Evolutionary conservation across 345 rosid genomes (phyloP), one percentile per base, ranked within the genome.

Genomic region (Clarkia xantiana): DNA sequence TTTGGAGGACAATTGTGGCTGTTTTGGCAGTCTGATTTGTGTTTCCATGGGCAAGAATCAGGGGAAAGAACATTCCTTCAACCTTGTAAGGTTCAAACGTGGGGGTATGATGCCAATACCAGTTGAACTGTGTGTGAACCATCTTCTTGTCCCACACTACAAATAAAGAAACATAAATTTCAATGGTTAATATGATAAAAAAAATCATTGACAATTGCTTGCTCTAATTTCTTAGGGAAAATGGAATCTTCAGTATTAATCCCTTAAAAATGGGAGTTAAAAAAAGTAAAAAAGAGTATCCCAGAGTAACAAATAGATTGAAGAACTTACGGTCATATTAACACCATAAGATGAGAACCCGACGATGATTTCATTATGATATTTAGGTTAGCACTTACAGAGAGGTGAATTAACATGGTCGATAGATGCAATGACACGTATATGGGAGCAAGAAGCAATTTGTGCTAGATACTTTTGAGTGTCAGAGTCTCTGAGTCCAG

Each of bases 111-210:
- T 79, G 65, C 94, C 96, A 91, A 49, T 65, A 66, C 96, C 98
- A 91, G 62, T 86, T 83, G 54, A 79, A 91, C 64, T 84, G 89
- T 20, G 75, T 70, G 67, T 86, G 78, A 60, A 84, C 94, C 90
- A 91, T 84, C 78, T 91, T 86, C 89, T 91, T 91, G 75, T 91
- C 98, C 96, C 98, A 86, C 72, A 86, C 96, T 86, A 67, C 13
- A 54, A 62, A 45, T 44, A 49, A 18, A 61, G 6, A n/a, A n/a
- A 10, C 40, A 20, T 0, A 39, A 39, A 43, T 40, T 11, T 18
- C 42, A 29, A 34, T 20, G 14, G 18, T 40, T 38, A 3, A 29
- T 13, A 52, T 11, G 17, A 11, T 25, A 10, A 10, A 22, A 48
- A 18, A 20, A 11, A 38, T 14, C 6, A 14, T 25, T 29, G 36